Evolutionary conservation across 805 yeast species (phyloP).

Genomic region (Clavispora vitiphila): DNA sequence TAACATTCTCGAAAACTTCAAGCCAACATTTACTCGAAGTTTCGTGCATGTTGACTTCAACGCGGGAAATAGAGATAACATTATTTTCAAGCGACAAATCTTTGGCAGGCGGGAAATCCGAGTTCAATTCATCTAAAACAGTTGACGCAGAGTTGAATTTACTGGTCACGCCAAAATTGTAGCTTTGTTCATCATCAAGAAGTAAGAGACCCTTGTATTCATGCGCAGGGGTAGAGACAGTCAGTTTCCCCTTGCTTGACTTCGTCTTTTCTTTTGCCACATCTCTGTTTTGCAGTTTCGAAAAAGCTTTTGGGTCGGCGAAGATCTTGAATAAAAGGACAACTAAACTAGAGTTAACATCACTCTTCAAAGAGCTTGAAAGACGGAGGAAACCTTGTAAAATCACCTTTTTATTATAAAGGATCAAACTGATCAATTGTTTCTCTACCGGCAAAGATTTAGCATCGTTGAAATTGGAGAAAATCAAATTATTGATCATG

Average conservation of each 20-base stretch:
- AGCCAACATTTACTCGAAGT: constrained; percentile 20
- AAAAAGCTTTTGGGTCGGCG: constrained; percentile 32
- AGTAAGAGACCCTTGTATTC: constrained; percentile 20
- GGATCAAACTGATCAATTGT: constrained; percentile 27
- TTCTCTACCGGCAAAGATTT: constrained; percentile 21
- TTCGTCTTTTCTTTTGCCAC: constrained; percentile 17
- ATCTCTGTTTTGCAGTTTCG: constrained; percentile 7
- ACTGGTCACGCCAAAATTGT: constrained; percentile 51
- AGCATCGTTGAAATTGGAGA: constrained; percentile 19
- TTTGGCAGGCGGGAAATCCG: background rate
- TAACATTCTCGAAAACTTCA: constrained; percentile 24
- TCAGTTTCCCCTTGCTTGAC: constrained; percentile 12
- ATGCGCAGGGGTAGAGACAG: constrained; percentile 16
- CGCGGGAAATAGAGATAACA: background rate
- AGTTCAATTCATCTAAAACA: constrained; percentile 30
- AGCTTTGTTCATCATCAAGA: constrained; percentile 45
- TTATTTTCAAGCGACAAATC: background rate
- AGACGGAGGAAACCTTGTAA: constrained; percentile 32
- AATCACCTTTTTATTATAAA: constrained; percentile 34
- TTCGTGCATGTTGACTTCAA: background rate
- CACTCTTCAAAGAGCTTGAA: constrained; percentile 29
- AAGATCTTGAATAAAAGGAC: constrained; percentile 34
- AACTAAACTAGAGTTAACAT: constrained; percentile 38
- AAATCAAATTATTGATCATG: constrained; percentile 25
- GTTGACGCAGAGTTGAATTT: constrained; percentile 25